phyloP scores from a whole-genome alignment of 257 asterid species.

The Galeopsis tetrahit region DNA sequence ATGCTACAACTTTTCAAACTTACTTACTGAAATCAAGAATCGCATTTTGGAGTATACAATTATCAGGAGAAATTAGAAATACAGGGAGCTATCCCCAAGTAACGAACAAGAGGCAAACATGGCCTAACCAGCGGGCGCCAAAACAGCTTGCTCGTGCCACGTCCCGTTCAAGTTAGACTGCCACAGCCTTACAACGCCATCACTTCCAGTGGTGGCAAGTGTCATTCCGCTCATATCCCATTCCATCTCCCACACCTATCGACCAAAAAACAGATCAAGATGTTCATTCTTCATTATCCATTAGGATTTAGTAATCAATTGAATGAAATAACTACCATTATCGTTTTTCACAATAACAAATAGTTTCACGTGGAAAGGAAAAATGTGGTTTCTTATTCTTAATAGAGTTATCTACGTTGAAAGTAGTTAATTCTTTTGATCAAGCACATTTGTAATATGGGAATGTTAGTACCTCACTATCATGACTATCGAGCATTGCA shows the following conservation, averaged over 20 bases:
- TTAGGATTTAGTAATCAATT: neutral
- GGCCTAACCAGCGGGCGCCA: slow-evolving; percentile 53
- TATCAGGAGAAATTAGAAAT: neutral
- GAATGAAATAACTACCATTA: neutral
- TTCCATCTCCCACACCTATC: slow-evolving; percentile 89
- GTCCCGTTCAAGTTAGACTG: slow-evolving; percentile 75
- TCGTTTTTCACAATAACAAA: neutral
- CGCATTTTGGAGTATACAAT: neutral
- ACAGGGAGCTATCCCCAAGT: neutral
- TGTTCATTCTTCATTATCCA: neutral
- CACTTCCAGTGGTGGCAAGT: slow-evolving; percentile 76
- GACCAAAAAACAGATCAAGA: slow-evolving; percentile 12
- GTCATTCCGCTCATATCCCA: slow-evolving; percentile 99
- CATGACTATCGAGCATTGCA: slow-evolving; percentile 70
- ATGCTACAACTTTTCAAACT: neutral
- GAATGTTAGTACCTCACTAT: slow-evolving; percentile 60
- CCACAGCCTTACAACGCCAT: slow-evolving; percentile 84
- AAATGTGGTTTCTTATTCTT: neutral
- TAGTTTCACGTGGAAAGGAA: neutral
- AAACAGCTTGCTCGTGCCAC: slow-evolving; percentile 81
- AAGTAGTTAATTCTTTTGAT: neutral
- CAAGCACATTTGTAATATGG: slow-evolving; percentile 18
- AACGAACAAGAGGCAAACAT: neutral
- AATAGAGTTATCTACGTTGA: neutral
- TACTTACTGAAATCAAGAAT: neutral